These are phyloP conservation scores for Larix sibirica DNA, from an alignment of 83 land plant species.

Conservation along the genomic window DNA sequence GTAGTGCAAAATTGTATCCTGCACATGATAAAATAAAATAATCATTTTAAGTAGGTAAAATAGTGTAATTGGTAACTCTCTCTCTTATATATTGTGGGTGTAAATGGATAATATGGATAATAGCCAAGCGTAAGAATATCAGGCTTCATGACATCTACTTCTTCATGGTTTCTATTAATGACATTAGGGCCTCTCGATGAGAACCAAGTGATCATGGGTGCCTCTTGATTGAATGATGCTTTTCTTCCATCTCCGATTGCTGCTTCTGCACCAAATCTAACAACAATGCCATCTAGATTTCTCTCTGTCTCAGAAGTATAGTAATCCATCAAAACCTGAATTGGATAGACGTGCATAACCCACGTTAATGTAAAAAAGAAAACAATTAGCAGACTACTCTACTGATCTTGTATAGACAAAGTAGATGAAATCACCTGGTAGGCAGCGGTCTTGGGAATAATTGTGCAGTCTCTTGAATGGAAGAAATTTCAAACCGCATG, in stretches of 20 bases:
- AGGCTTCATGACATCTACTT: constrained; percentile 77
- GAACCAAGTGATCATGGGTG: constrained; percentile 59
- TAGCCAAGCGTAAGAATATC: constrained; percentile 76
- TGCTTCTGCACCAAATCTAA: constrained; percentile 31
- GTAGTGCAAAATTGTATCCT: constrained; percentile 48
- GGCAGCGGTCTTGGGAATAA: constrained; percentile 42
- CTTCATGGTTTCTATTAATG: constrained; percentile 22
- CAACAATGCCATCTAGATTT: constrained; percentile 19
- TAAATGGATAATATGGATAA: neutral
- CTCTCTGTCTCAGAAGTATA: constrained; percentile 39
- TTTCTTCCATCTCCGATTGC: constrained; percentile 52
- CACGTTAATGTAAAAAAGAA: neutral
- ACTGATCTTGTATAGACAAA: neutral
- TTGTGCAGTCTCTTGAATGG: constrained; percentile 47
- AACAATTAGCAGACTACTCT: neutral
- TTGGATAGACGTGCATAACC: neutral
- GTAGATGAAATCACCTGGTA: constrained; percentile 31
- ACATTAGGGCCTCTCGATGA: constrained; percentile 85
- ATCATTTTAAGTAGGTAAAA: no score
- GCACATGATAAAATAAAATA: neutral
- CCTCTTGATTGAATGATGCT: constrained; percentile 26
- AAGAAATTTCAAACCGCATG: constrained; percentile 32
- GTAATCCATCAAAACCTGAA: constrained; percentile 41
- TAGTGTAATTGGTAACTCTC: no score
- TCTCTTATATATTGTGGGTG: no score